phyloP scores from a whole-genome alignment of 1,139 yeast species.

The Protomyces pachydermus region DNA sequence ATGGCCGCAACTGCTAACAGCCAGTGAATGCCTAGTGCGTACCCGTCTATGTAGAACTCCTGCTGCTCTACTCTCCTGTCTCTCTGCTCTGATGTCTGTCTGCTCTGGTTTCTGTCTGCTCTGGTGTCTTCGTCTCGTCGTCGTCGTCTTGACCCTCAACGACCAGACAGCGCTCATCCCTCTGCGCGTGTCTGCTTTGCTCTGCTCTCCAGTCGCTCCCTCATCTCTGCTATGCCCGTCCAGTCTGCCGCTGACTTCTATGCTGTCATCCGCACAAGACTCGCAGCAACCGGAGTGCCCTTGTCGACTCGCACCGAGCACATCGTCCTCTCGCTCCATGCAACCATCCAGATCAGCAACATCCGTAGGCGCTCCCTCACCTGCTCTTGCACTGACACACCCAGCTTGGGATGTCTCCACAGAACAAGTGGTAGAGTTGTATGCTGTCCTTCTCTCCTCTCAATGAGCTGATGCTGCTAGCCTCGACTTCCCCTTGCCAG shows the following conservation, averaged over 20 bases:
- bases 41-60: too few species aligned
- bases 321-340: background rate
- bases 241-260: background rate
- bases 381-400: background rate
- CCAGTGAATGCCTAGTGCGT: background rate
- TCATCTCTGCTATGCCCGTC: background rate
- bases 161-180: background rate
- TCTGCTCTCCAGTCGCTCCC: background rate
- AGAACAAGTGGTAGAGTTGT: slow-evolving; percentile 25
- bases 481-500: slow-evolving; percentile 10
- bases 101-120: background rate
- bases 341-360: slow-evolving; percentile 24
- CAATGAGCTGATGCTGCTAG: background rate
- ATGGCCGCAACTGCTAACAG: background rate
- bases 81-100: too few species aligned
- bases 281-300: background rate
- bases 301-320: background rate
- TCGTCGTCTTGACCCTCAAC: background rate
- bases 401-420: slow-evolving; percentile 29
- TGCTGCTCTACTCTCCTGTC: background rate
- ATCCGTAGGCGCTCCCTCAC: slow-evolving; percentile 1
- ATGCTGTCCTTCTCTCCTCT: background rate
- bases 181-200: background rate
- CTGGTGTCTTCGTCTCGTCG: background rate
- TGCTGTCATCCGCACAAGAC: background rate